Percentiles rank a stretch among this genome's conserved stretches.
These are phyloP conservation scores for Tolypocladium endophyticum DNA, from an alignment of 2,329 filamentous ascomycete species.

Conservation along the genomic window DNA sequence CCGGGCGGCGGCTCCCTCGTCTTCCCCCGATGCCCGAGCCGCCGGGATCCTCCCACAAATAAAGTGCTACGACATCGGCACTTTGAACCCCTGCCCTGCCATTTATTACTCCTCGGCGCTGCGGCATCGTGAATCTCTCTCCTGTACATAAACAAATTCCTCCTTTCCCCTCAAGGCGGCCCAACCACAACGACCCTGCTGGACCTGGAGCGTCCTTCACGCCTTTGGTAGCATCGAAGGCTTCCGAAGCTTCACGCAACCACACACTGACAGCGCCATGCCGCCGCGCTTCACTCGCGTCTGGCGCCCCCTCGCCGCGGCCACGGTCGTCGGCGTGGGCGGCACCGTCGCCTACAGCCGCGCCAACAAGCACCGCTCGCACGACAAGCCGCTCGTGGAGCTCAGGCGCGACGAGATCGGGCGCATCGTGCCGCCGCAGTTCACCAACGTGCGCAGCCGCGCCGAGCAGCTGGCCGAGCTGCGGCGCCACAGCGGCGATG, in stretches of 20 bases:
- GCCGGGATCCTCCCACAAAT: neutral
- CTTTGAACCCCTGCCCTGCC: neutral
- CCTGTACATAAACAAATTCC: neutral
- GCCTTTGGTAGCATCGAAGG: neutral
- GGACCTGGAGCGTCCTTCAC: neutral
- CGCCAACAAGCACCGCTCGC: slow-evolving; percentile 16
- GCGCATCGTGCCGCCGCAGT: slow-evolving; percentile 26
- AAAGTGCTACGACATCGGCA: neutral
- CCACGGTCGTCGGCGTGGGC: slow-evolving; percentile 17
- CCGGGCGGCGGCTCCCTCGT: neutral
- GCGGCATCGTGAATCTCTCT: neutral
- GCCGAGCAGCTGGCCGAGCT: slow-evolving; percentile 29
- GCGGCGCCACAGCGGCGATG: slow-evolving; percentile 17
- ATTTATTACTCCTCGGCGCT: neutral
- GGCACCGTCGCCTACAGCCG: slow-evolving; percentile 19
- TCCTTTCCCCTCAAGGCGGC: neutral
- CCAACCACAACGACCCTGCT: neutral
- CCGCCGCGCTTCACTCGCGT: slow-evolving; percentile 22
- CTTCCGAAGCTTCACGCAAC: neutral
- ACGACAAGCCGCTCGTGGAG: slow-evolving; percentile 21
- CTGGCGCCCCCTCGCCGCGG: slow-evolving; percentile 22
- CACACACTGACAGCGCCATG: slow-evolving; percentile 14
- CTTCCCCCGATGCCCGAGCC: neutral
- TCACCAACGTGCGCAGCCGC: slow-evolving; percentile 22
- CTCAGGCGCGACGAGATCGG: slow-evolving; percentile 24